A percentile compares a stretch with the other conserved stretches of the same genome.
phyloP scores from a whole-genome alignment of 306 rosid species.

The Datisca glomerata region DNA sequence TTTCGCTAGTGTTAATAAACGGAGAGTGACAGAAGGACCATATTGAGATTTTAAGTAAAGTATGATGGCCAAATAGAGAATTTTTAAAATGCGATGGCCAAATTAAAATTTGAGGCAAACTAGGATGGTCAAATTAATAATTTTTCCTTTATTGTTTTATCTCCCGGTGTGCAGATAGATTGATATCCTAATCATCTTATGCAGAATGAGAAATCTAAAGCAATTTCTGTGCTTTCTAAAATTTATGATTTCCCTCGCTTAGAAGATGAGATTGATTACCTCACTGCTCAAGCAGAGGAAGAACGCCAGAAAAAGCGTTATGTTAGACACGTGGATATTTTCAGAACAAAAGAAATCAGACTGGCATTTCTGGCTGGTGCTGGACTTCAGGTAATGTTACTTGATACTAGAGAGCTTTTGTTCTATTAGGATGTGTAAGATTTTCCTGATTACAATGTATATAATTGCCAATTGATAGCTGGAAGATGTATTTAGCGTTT shows the following conservation, averaged over 20 bases:
- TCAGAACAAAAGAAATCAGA: conserved; percentile 56
- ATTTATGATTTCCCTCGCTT: conserved; percentile 59
- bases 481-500: no score
- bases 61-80: no score
- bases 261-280: conserved; percentile 64
- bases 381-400: conserved; percentile 61
- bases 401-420: background rate
- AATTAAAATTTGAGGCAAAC: no score
- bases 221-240: conserved; percentile 57
- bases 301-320: conserved; percentile 31
- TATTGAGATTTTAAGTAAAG: no score
- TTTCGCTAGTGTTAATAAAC: no score
- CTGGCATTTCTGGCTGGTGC: conserved; percentile 84
- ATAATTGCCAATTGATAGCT: no score
- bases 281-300: conserved; percentile 43
- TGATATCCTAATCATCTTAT: background rate
- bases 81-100: no score
- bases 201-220: conserved; percentile 49
- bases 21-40: no score
- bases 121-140: no score
- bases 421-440: no score
- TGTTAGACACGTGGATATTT: conserved; percentile 43
- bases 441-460: no score
- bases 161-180: background rate
- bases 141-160: background rate